phyloP scores from a whole-genome alignment of 192 early-diverging fungal genomes.

The Chytriomyces hyalinus region DNA sequence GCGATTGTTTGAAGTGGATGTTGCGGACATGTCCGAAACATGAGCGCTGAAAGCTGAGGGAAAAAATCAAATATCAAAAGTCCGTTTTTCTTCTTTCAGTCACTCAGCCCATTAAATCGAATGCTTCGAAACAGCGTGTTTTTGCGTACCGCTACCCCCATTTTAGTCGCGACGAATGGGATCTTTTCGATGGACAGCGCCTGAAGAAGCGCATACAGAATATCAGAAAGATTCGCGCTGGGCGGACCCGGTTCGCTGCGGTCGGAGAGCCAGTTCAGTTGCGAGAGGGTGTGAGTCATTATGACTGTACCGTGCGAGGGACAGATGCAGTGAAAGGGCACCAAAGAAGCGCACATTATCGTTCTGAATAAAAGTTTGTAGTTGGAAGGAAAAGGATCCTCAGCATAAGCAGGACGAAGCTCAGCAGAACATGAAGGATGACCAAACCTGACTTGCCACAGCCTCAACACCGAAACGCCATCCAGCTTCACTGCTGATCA shows the following conservation, averaged over 20 bases:
- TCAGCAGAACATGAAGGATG: background rate
- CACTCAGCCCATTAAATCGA: no score
- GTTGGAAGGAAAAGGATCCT: background rate
- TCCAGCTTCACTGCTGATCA: background rate
- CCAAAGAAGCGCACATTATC: conserved; percentile 27
- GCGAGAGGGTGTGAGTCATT: background rate
- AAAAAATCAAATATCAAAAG: no score
- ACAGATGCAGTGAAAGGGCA: conserved; percentile 13
- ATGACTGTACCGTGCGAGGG: conserved; percentile 6
- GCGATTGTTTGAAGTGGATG: no score
- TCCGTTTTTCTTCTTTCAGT: no score
- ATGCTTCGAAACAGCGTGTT: background rate
- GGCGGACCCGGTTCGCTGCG: conserved; percentile 24
- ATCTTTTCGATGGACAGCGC: background rate
- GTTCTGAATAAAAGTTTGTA: background rate
- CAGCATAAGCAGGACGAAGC: background rate
- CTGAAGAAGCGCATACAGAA: conserved; percentile 16
- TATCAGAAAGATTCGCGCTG: background rate
- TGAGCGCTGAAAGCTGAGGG: no score
- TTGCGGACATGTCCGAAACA: no score
- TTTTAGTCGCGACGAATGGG: conserved; percentile 22
- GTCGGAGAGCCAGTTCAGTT: background rate
- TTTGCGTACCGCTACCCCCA: conserved; percentile 14
- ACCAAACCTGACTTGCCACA: background rate
- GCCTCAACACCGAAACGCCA: background rate